Evolutionary conservation across 768 basidiomycete species (phyloP), one percentile per base, ranked within the genome.

Genomic region (Botryobasidium botryosum): DNA sequence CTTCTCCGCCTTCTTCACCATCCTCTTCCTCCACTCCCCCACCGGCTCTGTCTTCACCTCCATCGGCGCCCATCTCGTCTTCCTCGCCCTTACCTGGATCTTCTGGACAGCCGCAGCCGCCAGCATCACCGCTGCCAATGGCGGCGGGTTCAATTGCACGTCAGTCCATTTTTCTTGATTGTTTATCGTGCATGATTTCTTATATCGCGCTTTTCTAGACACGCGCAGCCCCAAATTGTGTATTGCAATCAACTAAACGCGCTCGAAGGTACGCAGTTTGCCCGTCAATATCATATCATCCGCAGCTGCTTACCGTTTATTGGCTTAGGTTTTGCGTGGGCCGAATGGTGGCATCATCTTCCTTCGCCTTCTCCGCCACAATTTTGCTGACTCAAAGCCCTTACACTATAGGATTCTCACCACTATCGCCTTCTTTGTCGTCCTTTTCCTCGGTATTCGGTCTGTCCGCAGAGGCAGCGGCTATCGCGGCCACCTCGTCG

Each of bases 241-340:
- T 83, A 83, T 49, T 87, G 83, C 55, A 71, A 71, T 24, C 83
- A 86, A 53, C 62, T 85, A 27, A 84, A 83, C 44, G 80, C 83
- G 4, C 59, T 79, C 1, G 70, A 77, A 55, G 55, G 47, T 36
- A 29, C 23, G 21, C 6, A 21, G 25, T 13, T 1, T 42, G 40
- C 2, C 8, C 15, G 25, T 24, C 7, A 7, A 21, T 13, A 10
- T 10, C 35, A 7, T 33, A 15, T 41, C 6, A 15, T 24, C 27
- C 31, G 17, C 8, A 24, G 27, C 15, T 36, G 28, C n/a, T 28
- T 18, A 27, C 31, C 23, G 18, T 36, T 5, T 33, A 43, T n/a
- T n/a, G 27, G 33, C 2, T 27, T 49, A 48, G 82, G 63, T 17
- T 84, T 85, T 53, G 72, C 79, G 6, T 86, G 83, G 82, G 54